A percentile compares a stretch with the other conserved stretches of the same genome.
These are phyloP conservation scores for Penicillium chermesinum DNA, from an alignment of 495 filamentous ascomycete genomes.

Conservation along the genomic window DNA sequence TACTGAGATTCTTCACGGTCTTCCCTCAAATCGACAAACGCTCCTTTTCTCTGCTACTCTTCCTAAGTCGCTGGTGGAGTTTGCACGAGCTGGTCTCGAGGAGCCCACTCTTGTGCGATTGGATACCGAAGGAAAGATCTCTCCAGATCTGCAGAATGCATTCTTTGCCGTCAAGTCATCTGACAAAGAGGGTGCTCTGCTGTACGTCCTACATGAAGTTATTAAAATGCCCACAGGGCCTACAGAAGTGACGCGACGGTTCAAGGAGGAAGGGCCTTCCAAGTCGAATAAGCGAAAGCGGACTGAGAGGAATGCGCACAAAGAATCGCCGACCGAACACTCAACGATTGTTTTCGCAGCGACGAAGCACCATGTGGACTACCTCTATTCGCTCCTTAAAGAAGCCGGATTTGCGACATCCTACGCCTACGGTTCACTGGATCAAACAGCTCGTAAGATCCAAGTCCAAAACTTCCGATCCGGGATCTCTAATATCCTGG, in stretches of 20 bases:
- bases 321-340: conserved; percentile 50
- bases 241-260: conserved; percentile 48
- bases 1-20: conserved; percentile 83
- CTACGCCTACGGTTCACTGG: conserved; percentile 86
- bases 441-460: conserved; percentile 85
- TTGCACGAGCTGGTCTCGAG: conserved; percentile 85
- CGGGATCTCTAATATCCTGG: conserved; percentile 80
- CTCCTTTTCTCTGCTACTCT: conserved; percentile 92
- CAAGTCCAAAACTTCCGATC: conserved; percentile 84
- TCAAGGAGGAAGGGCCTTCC: conserved; percentile 39
- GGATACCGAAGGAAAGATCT: conserved; percentile 92
- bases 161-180: conserved; percentile 89
- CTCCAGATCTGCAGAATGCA: conserved; percentile 84
- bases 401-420: conserved; percentile 81
- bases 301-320: conserved; percentile 29
- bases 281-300: conserved; percentile 64
- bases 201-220: conserved; percentile 83
- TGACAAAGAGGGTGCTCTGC: conserved; percentile 87
- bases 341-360: conserved; percentile 93
- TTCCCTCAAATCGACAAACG: conserved; percentile 81
- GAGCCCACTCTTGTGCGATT: conserved; percentile 83
- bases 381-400: conserved; percentile 66
- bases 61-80: conserved; percentile 89
- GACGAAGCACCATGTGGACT: conserved; percentile 98
- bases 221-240: conserved; percentile 86